Base-by-base conservation (phyloP, 2,329 filamentous ascomycete genomes). In the Arthrobotrys entomopaga region DNA sequence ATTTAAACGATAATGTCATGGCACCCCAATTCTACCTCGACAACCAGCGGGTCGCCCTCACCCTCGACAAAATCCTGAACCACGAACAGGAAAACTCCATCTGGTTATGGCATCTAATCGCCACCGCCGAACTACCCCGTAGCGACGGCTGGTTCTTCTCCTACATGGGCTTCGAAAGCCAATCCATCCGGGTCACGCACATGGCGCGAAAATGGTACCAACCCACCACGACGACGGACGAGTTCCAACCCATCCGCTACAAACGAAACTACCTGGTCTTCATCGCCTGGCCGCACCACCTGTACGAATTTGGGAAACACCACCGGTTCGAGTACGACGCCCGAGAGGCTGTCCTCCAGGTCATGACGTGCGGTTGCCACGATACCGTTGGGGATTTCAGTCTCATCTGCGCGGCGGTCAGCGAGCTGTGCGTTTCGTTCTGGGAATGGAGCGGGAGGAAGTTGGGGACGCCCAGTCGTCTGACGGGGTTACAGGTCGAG, bases 351-450 rank as follows among this genome's bases (percentile, higher is more conserved):
- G 43, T 67, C 7, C 24, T 67, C 8, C 22, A 40, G 8, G 34
- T 46, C 19, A 58, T 67, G 22, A 56, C 40, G 1, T 34, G 49
- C 13, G 20, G 22, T 4, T 24, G 8, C 13, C 1, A 49, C 42
- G 50, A 53, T 7, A 40, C 42, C 8, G 11, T 57, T 15, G 40
- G 34, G 5, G 26, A 66, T 3, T 15, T n/a, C 24, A 13, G 67
- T 54, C 3, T 53, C 15, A 29, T 43, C n/a, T 54, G 48, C 13
- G 70, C 63, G 0, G 50, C 49, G 11, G 52, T 19, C 1, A 63
- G 15, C 16, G 70, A 74, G 34, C 43, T 74, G 2, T 20, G 8
- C n/a, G 50, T 67, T 29, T 54, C 42, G 11, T 74, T 74, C 50
- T 74, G 46, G 29, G 43, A 64, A 53, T 61, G 60, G 69, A 50